Percentiles rank a stretch among this genome's conserved stretches.
Evolutionary conservation across 2,329 filamentous ascomycete genomes (phyloP).

Genomic region (Bipolaris sorokiniana): DNA sequence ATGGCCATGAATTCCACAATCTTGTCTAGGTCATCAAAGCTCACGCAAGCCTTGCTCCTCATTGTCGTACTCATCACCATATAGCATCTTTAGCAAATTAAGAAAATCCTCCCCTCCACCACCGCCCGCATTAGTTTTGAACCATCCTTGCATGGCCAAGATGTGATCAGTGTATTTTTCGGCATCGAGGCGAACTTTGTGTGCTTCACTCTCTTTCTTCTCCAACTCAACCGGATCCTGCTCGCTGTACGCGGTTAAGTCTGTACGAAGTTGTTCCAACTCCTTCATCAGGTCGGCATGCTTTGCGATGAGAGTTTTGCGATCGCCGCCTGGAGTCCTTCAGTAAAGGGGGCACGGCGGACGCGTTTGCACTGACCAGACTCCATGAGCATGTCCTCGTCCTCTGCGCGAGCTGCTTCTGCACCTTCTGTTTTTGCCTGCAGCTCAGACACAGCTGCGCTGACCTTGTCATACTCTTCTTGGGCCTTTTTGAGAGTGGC

Average conservation of each 20-base stretch:
- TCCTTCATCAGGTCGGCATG: slow-evolving; percentile 47
- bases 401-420: slow-evolving; percentile 48
- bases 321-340: slow-evolving; percentile 31
- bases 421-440: slow-evolving; percentile 50
- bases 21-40: slow-evolving; percentile 11
- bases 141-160: slow-evolving; percentile 54
- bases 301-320: slow-evolving; percentile 48
- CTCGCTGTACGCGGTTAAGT: slow-evolving; percentile 54
- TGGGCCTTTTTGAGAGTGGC: slow-evolving; percentile 45
- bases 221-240: slow-evolving; percentile 55
- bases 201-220: slow-evolving; percentile 46
- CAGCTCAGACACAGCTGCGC: slow-evolving; percentile 46
- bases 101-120: slow-evolving; percentile 56
- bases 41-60: slow-evolving; percentile 60
- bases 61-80: slow-evolving; percentile 61
- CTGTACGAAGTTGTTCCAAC: slow-evolving; percentile 47
- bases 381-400: slow-evolving; percentile 46
- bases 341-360: not conserved
- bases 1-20: not conserved
- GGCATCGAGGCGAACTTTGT: slow-evolving; percentile 35
- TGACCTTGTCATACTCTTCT: slow-evolving; percentile 48
- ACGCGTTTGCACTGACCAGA: slow-evolving; percentile 28
- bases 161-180: slow-evolving; percentile 55
- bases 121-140: slow-evolving; percentile 41
- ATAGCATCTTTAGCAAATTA: slow-evolving; percentile 54